These are phyloP conservation scores for Croton laevigatus DNA, from an alignment of 441 rosid genomes.

Conservation along the genomic window DNA sequence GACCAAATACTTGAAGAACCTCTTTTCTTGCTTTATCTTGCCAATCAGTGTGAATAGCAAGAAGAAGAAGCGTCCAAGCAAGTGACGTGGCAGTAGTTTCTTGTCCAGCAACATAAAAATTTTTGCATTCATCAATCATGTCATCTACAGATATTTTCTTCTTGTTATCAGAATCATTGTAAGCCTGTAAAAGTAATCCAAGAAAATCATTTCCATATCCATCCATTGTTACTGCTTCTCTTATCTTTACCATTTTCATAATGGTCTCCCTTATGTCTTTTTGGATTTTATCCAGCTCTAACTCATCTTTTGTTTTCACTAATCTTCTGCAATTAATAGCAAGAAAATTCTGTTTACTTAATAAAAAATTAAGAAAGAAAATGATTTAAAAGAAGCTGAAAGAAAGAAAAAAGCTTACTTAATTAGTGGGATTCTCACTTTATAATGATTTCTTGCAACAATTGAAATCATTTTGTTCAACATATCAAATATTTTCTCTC, in stretches of 20 bases:
- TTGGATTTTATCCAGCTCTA: constrained; percentile 36
- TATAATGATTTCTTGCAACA: constrained; percentile 19
- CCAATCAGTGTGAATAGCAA: constrained; percentile 37
- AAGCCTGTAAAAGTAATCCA: constrained; percentile 37
- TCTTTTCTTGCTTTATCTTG: constrained; percentile 40
- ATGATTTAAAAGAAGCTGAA: no score
- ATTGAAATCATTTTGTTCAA: constrained; percentile 18
- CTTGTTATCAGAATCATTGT: constrained; percentile 15
- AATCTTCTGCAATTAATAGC: constrained; percentile 22
- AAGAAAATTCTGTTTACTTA: no score
- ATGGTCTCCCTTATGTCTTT: constrained; percentile 29
- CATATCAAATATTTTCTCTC: constrained; percentile 38
- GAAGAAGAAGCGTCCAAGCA: constrained; percentile 31
- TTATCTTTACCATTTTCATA: constrained; percentile 31
- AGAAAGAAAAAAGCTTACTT: constrained; percentile 16
- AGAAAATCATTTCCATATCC: constrained; percentile 39
- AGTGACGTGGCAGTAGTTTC: constrained; percentile 33
- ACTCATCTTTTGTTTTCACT: constrained; percentile 33
- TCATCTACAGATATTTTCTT: constrained; percentile 31
- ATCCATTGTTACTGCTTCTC: constrained; percentile 29
- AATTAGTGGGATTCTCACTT: constrained; percentile 25
- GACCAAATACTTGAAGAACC: constrained; percentile 30
- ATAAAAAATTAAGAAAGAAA: no score
- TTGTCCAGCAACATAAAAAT: constrained; percentile 41
- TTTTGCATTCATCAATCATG: constrained; percentile 40